Percentiles rank a stretch among this genome's conserved stretches.
Evolutionary conservation across 441 rosid species (phyloP).

Genomic region (Eruca vesicaria): DNA sequence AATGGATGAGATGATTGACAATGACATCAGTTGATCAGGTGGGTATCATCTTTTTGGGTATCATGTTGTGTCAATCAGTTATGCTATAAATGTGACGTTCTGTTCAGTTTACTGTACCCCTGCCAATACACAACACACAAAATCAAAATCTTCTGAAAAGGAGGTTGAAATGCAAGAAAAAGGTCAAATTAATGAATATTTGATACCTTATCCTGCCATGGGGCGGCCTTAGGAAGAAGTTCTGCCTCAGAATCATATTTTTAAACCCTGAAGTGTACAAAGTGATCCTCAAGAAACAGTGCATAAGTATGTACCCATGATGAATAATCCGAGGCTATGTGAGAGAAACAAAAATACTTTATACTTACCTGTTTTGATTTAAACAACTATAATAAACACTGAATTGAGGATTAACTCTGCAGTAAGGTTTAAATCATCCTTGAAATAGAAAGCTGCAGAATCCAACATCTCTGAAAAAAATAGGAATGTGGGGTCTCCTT

Average conservation of each 20-base stretch:
- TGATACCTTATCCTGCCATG: slow-evolving; percentile 85
- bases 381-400: too few relatives aligned
- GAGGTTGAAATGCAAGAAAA: neutral
- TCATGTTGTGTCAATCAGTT: too few relatives aligned
- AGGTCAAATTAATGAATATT: neutral
- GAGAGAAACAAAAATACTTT: neutral
- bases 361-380: too few relatives aligned
- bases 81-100: too few relatives aligned
- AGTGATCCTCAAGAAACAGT: slow-evolving; percentile 88
- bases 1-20: too few relatives aligned
- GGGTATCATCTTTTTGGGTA: too few relatives aligned
- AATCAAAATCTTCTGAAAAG: slow-evolving; percentile 4
- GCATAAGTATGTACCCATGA: slow-evolving; percentile 99
- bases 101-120: slow-evolving; percentile 43
- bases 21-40: too few relatives aligned
- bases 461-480: too few relatives aligned
- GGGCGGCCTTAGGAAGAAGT: slow-evolving; percentile 73
- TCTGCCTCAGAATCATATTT: slow-evolving; percentile 93
- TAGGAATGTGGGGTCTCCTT: too few relatives aligned
- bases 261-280: slow-evolving; percentile 83
- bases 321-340: slow-evolving; percentile 96
- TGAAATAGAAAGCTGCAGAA: too few relatives aligned
- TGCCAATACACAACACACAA: slow-evolving; percentile 30
- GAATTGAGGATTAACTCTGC: too few relatives aligned
- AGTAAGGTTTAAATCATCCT: too few relatives aligned